Conservation (phyloP, 805 yeast species). For the Pichia insulana region DNA sequence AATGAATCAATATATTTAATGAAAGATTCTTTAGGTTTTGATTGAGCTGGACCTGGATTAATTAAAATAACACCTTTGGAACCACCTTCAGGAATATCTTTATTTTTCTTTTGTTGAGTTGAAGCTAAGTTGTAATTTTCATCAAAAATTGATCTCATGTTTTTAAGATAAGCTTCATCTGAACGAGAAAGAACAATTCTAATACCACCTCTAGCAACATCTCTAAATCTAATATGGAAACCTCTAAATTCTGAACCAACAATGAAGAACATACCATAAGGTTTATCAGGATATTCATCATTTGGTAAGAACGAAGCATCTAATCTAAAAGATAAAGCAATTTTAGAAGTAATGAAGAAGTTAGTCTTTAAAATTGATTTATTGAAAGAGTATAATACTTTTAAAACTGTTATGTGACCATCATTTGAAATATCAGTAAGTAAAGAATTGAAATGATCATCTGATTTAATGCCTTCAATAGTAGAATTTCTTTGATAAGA, state of each 20-base stretch:
- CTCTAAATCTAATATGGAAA: slow-evolving; percentile 94
- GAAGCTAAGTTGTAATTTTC: slow-evolving; percentile 93
- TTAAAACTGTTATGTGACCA: slow-evolving; percentile 66
- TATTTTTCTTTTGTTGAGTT: slow-evolving; percentile 94
- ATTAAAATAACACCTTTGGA: slow-evolving; percentile 93
- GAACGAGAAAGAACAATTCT: slow-evolving; percentile 87
- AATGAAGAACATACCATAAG: slow-evolving; percentile 89
- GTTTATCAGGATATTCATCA: slow-evolving; percentile 84
- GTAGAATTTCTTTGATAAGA: slow-evolving; percentile 81
- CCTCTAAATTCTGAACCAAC: slow-evolving; percentile 97
- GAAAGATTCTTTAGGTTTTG: slow-evolving; percentile 74
- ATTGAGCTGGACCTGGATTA: slow-evolving; percentile 64
- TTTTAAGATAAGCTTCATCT: slow-evolving; percentile 73
- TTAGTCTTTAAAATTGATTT: slow-evolving; percentile 85
- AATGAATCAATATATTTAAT: slow-evolving; percentile 89
- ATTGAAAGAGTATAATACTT: slow-evolving; percentile 71
- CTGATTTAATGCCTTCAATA: slow-evolving; percentile 64
- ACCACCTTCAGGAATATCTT: slow-evolving; percentile 98
- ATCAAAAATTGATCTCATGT: slow-evolving; percentile 83
- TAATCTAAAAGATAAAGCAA: slow-evolving; percentile 88
- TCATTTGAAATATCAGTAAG: slow-evolving; percentile 72
- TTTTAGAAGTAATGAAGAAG: slow-evolving; percentile 88
- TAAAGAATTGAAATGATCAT: slow-evolving; percentile 62
- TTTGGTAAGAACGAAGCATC: slow-evolving; percentile 78
- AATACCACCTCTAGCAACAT: slow-evolving; percentile 97